Conservation (phyloP, 2,329 filamentous ascomycete genomes). For the Trichophyton simii region DNA sequence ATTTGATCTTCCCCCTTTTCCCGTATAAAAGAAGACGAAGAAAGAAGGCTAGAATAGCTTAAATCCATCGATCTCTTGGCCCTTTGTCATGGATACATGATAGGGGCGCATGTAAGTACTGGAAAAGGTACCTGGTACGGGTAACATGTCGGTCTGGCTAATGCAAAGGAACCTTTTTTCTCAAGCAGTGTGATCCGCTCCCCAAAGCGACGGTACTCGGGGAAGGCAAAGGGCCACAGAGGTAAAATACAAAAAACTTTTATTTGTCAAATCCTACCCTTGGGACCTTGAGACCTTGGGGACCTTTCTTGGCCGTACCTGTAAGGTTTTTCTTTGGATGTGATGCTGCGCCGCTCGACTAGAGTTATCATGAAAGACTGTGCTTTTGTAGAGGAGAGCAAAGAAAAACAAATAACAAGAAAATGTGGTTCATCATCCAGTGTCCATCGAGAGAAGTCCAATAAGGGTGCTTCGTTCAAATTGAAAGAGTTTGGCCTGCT, state of each 20-base stretch:
- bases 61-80: neutral
- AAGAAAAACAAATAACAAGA: neutral
- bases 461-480: neutral
- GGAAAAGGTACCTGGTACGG: neutral
- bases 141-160: neutral
- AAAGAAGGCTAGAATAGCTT: neutral
- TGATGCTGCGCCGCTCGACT: neutral
- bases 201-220: neutral
- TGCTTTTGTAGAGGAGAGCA: neutral
- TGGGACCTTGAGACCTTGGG: neutral
- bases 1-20: neutral
- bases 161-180: neutral
- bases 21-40: neutral
- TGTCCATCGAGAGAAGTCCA: neutral
- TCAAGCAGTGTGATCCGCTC: neutral
- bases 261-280: neutral
- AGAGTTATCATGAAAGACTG: neutral
- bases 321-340: neutral
- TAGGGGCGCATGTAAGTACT: neutral
- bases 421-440: neutral
- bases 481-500: neutral
- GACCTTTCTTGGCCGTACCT: neutral
- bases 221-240: neutral
- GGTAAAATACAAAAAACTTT: neutral
- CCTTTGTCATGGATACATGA: neutral